A percentile compares a stretch with the other conserved stretches of the same genome.
These are phyloP conservation scores for Phytophthora ramorum DNA, from an alignment of 352 stramenopile genomes.

Conservation along the genomic window DNA sequence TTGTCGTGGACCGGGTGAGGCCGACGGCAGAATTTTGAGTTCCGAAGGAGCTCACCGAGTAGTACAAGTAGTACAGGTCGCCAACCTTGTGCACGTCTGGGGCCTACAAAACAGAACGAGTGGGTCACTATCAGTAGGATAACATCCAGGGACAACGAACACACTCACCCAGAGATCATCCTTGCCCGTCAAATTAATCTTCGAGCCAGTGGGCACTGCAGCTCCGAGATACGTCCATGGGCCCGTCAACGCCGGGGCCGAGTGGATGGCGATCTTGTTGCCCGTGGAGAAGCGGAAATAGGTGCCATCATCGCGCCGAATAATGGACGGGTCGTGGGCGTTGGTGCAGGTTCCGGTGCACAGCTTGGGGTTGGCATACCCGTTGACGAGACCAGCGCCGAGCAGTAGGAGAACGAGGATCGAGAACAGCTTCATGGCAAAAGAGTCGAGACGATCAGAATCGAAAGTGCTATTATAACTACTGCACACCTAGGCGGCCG, in stretches of 20 bases:
- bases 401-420: conserved; percentile 20
- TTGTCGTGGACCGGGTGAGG: conserved; percentile 42
- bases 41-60: conserved; percentile 57
- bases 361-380: conserved; percentile 27
- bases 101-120: conserved; percentile 27
- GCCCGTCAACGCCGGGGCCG: conserved; percentile 44
- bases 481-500: no score
- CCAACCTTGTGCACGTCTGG: conserved; percentile 46
- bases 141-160: background rate
- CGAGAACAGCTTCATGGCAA: background rate
- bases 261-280: conserved; percentile 58
- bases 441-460: background rate
- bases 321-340: conserved; percentile 60
- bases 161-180: conserved; percentile 53
- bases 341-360: conserved; percentile 46
- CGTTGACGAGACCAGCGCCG: conserved; percentile 13
- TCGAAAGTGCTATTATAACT: conserved; percentile 7
- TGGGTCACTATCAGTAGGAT: background rate
- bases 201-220: conserved; percentile 46
- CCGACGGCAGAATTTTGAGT: conserved; percentile 47
- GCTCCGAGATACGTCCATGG: conserved; percentile 56
- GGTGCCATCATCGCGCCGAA: conserved; percentile 51
- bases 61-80: conserved; percentile 62
- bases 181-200: conserved; percentile 52
- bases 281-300: conserved; percentile 68